Conservation (phyloP, 2,329 filamentous ascomycete species). For the Emydomyces testavorans region DNA sequence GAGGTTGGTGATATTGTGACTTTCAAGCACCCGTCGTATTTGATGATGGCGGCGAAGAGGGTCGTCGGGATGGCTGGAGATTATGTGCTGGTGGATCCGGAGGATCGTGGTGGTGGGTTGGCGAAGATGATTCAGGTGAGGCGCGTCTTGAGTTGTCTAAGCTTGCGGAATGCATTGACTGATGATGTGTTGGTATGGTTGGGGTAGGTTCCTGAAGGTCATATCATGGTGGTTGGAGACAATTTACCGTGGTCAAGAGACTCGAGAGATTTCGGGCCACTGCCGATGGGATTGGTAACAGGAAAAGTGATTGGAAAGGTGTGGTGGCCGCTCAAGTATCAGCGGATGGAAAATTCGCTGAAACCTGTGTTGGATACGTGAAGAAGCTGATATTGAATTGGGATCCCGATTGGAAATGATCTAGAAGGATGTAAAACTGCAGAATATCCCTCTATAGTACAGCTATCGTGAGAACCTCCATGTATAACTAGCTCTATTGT, state of each 20-base stretch:
- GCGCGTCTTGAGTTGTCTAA: not conserved
- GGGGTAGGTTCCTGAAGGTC: constrained; percentile 68
- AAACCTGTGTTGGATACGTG: constrained; percentile 19
- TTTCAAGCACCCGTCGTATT: constrained; percentile 61
- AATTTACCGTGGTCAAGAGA: constrained; percentile 76
- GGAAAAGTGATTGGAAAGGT: constrained; percentile 61
- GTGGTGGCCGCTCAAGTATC: constrained; percentile 28
- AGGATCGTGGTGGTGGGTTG: constrained; percentile 25
- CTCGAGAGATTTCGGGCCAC: constrained; percentile 72
- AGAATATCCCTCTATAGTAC: constrained; percentile 5
- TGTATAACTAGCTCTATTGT: constrained; percentile 23
- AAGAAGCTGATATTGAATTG: not conserved
- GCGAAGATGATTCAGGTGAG: constrained; percentile 42
- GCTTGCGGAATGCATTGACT: not conserved
- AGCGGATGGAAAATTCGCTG: constrained; percentile 31
- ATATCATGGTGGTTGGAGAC: constrained; percentile 85
- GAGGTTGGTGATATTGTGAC: constrained; percentile 73
- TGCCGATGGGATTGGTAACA: constrained; percentile 72
- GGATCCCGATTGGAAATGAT: not conserved
- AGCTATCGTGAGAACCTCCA: not conserved
- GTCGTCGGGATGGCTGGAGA: constrained; percentile 60
- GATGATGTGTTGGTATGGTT: not conserved
- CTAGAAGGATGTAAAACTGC: not conserved
- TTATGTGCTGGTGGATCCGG: constrained; percentile 39
- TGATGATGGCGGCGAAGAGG: constrained; percentile 60